Evolutionary conservation across 306 rosid species (phyloP).

Genomic region (Cicer chorassanicum): DNA sequence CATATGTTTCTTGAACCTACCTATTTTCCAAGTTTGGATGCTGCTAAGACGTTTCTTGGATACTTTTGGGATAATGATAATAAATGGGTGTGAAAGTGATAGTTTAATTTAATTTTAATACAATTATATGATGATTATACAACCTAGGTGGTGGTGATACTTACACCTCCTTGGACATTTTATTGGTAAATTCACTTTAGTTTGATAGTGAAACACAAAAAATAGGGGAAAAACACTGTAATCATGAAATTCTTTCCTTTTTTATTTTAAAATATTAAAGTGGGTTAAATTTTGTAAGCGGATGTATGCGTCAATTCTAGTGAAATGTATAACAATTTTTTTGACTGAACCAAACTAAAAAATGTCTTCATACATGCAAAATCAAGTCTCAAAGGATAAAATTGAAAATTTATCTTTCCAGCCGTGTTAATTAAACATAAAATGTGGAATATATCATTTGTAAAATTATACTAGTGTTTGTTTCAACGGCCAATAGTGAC

Average conservation of each 20-base stretch:
- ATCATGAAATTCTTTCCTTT: slow-evolving; percentile 22
- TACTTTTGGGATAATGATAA: slow-evolving; percentile 50
- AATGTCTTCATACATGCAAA: no score
- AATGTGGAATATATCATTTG: no score
- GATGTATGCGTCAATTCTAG: background rate
- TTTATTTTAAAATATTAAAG: background rate
- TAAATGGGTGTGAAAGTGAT: background rate
- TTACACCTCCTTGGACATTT: background rate
- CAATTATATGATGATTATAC: no score
- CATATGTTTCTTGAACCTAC: slow-evolving; percentile 81
- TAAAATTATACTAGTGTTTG: no score
- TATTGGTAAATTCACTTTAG: background rate
- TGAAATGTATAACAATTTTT: background rate
- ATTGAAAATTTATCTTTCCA: no score
- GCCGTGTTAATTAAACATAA: no score
- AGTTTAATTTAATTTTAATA: background rate
- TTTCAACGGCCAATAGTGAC: no score
- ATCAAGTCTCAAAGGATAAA: no score
- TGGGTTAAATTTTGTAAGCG: background rate
- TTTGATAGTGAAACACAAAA: background rate
- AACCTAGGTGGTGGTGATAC: background rate
- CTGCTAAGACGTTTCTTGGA: slow-evolving; percentile 88
- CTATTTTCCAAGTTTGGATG: slow-evolving; percentile 90
- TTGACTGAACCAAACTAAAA: background rate
- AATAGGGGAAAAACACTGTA: background rate